phyloP scores from a whole-genome alignment of 2,329 filamentous ascomycete genomes.

The Colletotrichum sp. region DNA sequence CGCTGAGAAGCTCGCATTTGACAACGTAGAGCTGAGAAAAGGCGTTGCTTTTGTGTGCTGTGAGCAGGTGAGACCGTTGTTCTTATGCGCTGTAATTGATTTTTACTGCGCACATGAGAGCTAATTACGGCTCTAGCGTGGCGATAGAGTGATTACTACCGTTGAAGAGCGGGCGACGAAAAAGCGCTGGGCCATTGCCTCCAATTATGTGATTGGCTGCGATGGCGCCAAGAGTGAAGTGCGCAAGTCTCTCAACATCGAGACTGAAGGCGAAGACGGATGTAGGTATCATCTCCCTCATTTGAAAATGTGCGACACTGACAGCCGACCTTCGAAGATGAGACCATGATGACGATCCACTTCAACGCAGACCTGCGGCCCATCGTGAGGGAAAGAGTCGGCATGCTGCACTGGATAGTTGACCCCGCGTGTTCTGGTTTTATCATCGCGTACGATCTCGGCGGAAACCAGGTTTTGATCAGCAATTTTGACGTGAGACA shows the following conservation, averaged over 20 bases:
- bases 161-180: constrained; percentile 32
- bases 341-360: constrained; percentile 52
- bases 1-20: constrained; percentile 26
- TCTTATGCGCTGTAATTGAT: not conserved
- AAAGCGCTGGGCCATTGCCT: constrained; percentile 30
- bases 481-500: constrained; percentile 45
- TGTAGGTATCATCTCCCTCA: constrained; percentile 30
- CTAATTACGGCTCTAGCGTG: constrained; percentile 10
- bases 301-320: not conserved
- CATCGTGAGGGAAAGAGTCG: constrained; percentile 38
- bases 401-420: constrained; percentile 50
- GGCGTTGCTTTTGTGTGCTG: constrained; percentile 36
- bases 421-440: constrained; percentile 47
- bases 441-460: constrained; percentile 47
- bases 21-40: constrained; percentile 34
- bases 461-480: constrained; percentile 45
- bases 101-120: not conserved
- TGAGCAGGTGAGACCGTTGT: constrained; percentile 29
- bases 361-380: constrained; percentile 44
- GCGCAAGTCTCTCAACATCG: constrained; percentile 34
- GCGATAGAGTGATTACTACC: constrained; percentile 28
- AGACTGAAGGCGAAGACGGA: constrained; percentile 45
- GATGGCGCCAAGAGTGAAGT: constrained; percentile 39
- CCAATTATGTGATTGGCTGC: constrained; percentile 37
- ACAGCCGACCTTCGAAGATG: constrained; percentile 29